Conservation (phyloP, 2,329 filamentous ascomycete genomes). For the Apiospora malaysiana region DNA sequence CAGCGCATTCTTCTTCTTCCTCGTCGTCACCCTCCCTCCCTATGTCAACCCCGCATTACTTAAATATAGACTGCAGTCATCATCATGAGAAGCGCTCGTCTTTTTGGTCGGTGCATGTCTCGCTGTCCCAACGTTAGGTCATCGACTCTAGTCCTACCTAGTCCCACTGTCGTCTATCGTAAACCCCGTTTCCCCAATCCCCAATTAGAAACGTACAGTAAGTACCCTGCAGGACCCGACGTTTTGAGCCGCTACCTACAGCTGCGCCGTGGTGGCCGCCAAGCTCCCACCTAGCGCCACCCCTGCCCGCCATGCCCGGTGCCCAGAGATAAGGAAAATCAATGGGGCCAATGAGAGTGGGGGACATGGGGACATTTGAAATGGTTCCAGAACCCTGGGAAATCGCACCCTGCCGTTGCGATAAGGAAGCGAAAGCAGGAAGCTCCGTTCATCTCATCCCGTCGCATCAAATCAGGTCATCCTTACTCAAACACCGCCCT, state of each 20-base stretch:
- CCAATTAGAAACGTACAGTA: constrained; percentile 8
- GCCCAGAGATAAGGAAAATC: constrained; percentile 15
- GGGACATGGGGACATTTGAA: constrained; percentile 10
- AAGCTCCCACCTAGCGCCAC: too few species aligned
- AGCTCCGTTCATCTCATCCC: not conserved
- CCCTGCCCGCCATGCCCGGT: not conserved
- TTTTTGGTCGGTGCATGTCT: not conserved
- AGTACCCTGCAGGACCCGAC: not conserved
- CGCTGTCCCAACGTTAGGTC: not conserved
- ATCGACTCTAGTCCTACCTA: not conserved
- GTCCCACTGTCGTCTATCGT: not conserved
- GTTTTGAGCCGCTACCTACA: not conserved
- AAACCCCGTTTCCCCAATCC: constrained; percentile 13
- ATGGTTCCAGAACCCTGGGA: constrained; percentile 5
- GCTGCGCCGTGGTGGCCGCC: not conserved
- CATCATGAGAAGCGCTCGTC: not conserved
- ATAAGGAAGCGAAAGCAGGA: not conserved
- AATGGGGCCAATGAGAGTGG: constrained; percentile 1
- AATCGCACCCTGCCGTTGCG: not conserved
- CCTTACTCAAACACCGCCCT: not conserved
- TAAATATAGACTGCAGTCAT: not conserved
- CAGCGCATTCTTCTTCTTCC: not conserved
- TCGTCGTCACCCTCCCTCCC: not conserved
- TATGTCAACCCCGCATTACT: not conserved
- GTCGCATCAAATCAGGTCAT: not conserved